phyloP scores from a whole-genome alignment of 2,329 filamentous ascomycete genomes.

The Cordyceps sp. region DNA sequence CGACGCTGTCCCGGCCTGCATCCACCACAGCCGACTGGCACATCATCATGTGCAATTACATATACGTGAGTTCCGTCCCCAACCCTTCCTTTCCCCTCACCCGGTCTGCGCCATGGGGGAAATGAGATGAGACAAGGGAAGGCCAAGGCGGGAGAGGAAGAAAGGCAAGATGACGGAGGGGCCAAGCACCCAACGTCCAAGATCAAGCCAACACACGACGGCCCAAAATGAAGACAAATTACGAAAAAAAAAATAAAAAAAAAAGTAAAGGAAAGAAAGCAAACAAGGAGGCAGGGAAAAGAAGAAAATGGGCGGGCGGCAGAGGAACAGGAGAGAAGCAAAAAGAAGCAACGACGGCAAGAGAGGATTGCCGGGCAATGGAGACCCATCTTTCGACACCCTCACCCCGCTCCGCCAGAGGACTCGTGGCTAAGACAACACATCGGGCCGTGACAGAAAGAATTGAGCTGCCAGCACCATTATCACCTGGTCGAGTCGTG shows the following conservation, averaged over 20 bases:
- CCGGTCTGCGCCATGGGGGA: too few relatives aligned
- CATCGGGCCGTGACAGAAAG: slow-evolving; percentile 24
- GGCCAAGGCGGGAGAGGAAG: neutral
- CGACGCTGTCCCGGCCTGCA: neutral
- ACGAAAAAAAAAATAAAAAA: neutral
- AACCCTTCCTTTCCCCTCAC: neutral
- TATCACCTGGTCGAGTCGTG: slow-evolving; percentile 31
- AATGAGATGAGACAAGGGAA: neutral
- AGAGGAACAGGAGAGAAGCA: too few relatives aligned
- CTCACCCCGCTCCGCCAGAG: neutral
- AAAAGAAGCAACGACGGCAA: too few relatives aligned
- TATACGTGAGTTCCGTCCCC: slow-evolving; percentile 20
- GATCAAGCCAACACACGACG: too few relatives aligned
- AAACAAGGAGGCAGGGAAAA: neutral
- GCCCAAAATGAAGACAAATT: too few relatives aligned
- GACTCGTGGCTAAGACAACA: neutral
- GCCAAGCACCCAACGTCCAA: too few relatives aligned
- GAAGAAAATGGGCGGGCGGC: neutral
- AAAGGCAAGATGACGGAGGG: too few relatives aligned
- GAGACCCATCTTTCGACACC: neutral
- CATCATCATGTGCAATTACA: slow-evolving; percentile 31
- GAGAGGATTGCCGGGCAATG: too few relatives aligned
- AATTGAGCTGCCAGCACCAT: slow-evolving; percentile 33
- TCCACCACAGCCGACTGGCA: neutral
- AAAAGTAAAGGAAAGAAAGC: neutral